phyloP scores from a whole-genome alignment of 2,329 filamentous ascomycete species.

The Talaromyces sp. region DNA sequence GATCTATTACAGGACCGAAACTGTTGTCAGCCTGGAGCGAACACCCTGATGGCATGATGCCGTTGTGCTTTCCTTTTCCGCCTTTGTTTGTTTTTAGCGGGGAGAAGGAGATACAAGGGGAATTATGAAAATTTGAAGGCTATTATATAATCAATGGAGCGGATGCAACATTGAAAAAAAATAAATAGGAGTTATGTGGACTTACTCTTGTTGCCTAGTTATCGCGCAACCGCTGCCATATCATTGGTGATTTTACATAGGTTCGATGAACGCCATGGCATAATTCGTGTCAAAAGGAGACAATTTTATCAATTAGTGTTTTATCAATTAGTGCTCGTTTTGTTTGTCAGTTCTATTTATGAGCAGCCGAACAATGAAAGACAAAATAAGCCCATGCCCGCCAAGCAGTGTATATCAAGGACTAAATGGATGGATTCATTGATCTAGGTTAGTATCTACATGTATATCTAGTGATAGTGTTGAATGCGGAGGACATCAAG shows the following conservation, averaged over 20 bases:
- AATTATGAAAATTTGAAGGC: no score
- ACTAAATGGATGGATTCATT: not conserved
- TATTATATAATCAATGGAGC: no score
- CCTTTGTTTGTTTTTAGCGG: no score
- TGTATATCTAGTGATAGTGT: no score
- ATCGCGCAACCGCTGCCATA: not conserved
- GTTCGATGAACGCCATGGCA: not conserved
- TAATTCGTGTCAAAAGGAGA: not conserved
- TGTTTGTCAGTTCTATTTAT: not conserved
- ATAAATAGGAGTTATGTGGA: no score
- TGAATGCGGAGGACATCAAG: no score
- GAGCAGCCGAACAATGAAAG: not conserved
- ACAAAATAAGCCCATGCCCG: not conserved
- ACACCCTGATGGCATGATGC: not conserved
- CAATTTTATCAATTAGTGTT: not conserved
- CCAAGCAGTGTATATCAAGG: not conserved
- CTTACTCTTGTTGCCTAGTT: not conserved
- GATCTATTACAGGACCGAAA: constrained; percentile 23
- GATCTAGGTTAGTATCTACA: no score
- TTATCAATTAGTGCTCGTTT: not conserved
- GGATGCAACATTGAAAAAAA: no score
- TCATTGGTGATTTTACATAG: not conserved
- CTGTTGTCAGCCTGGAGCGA: constrained; percentile 16
- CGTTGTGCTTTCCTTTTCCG: not conserved
- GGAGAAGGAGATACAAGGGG: no score